Conservation (phyloP, 768 basidiomycete genomes). For the Clavulina sp. region DNA sequence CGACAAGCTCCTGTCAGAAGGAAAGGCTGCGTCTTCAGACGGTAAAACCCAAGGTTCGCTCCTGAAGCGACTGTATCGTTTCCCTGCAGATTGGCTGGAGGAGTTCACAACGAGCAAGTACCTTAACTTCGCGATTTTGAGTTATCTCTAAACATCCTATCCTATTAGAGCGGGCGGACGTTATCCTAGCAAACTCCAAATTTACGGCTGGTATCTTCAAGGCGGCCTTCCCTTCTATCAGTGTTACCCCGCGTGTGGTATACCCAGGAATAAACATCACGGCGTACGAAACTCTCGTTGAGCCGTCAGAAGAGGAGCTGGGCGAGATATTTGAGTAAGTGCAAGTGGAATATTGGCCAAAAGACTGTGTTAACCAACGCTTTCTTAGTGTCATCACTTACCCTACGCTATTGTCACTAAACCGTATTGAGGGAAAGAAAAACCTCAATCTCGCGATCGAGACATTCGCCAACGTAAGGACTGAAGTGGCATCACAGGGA, state of each 20-base stretch:
- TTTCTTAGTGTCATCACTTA: conserved; percentile 22
- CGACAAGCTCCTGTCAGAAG: conserved; percentile 74
- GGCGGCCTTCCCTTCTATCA: conserved; percentile 54
- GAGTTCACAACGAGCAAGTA: conserved; percentile 71
- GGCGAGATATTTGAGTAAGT: conserved; percentile 13
- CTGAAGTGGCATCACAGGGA: conserved; percentile 13
- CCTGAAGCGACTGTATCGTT: conserved; percentile 62
- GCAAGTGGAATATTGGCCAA: no score
- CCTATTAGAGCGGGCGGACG: conserved; percentile 62
- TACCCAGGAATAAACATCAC: conserved; percentile 85
- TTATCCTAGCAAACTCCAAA: conserved; percentile 77
- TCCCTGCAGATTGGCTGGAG: conserved; percentile 81
- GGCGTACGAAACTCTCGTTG: conserved; percentile 38
- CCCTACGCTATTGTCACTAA: conserved; percentile 72
- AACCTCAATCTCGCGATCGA: conserved; percentile 67
- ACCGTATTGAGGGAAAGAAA: conserved; percentile 94
- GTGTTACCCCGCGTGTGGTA: conserved; percentile 50
- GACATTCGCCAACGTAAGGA: conserved; percentile 46
- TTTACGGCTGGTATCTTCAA: conserved; percentile 77
- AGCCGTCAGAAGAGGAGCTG: conserved; percentile 33
- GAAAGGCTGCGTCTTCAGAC: conserved; percentile 17
- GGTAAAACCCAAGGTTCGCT: background rate
- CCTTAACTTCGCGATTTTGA: background rate
- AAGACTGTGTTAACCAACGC: background rate
- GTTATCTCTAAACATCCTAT: background rate